Evolutionary conservation across 2,329 filamentous ascomycete genomes (phyloP).

Genomic region (Penicillium sp.): DNA sequence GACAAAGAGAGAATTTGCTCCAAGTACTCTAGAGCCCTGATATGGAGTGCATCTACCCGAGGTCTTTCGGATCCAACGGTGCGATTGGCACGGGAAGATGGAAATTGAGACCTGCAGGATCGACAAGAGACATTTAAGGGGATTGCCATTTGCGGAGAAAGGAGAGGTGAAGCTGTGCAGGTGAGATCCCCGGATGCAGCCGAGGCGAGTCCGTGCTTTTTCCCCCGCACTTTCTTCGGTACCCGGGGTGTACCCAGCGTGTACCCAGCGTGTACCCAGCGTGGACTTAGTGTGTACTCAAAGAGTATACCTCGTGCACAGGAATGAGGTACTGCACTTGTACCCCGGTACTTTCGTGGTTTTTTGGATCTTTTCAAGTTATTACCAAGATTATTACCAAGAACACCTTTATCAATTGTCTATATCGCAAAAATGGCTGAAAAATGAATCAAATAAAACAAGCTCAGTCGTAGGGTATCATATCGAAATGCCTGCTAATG

Average conservation of each 20-base stretch:
- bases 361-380: not conserved
- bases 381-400: not conserved
- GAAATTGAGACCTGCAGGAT: not conserved
- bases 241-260: not conserved
- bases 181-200: constrained; percentile 3
- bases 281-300: not conserved
- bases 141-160: not conserved
- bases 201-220: constrained; percentile 24
- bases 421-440: constrained; percentile 16
- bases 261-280: not conserved
- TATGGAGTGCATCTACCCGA: not conserved
- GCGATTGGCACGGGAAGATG: constrained; percentile 4
- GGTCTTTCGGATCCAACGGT: not conserved
- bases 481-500: constrained; percentile 46
- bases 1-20: not conserved
- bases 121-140: not conserved
- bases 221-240: constrained; percentile 27
- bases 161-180: not conserved
- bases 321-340: not conserved
- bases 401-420: constrained; percentile 10
- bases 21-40: not conserved
- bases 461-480: constrained; percentile 46
- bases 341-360: not conserved
- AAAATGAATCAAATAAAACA: constrained; percentile 25
- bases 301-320: constrained; percentile 3